Evolutionary conservation across 1,284 basidiomycete genomes (phyloP).

Genomic region (Rhizoctonia solani): DNA sequence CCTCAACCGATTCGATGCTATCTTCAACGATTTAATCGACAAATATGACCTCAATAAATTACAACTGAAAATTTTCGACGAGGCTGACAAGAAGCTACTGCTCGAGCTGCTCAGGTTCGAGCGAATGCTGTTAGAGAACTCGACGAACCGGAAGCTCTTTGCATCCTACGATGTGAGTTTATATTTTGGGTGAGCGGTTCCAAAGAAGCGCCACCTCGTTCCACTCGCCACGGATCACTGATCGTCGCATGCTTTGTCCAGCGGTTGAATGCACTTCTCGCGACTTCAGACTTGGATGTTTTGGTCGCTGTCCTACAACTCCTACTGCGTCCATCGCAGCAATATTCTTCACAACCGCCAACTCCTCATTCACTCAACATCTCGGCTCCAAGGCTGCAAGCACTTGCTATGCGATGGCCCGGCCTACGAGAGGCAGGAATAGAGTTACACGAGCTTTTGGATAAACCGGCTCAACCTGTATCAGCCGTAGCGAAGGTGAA

Average conservation of each 20-base stretch:
- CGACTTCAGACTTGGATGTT: conserved; percentile 88
- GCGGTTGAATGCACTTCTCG: conserved; percentile 88
- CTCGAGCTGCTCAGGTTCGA: conserved; percentile 87
- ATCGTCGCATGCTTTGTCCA: conserved; percentile 46
- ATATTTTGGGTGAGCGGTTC: not conserved
- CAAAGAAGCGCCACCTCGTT: conserved; percentile 6
- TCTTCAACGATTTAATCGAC: conserved; percentile 80
- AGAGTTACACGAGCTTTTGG: conserved; percentile 69
- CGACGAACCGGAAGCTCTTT: conserved; percentile 96
- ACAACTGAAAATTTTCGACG: conserved; percentile 81
- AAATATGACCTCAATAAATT: conserved; percentile 84
- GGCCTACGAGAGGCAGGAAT: conserved; percentile 73
- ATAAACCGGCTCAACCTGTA: conserved; percentile 59
- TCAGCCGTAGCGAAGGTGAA: conserved; percentile 53
- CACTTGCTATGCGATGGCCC: conserved; percentile 74
- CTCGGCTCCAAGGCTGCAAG: conserved; percentile 70
- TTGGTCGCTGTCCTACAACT: conserved; percentile 84
- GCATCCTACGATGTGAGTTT: conserved; percentile 90
- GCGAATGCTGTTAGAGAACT: conserved; percentile 92
- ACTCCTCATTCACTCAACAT: conserved; percentile 77
- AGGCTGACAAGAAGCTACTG: conserved; percentile 74
- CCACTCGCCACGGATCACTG: not conserved
- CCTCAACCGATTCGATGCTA: conserved; percentile 91
- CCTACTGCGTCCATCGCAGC: conserved; percentile 89
- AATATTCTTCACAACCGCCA: conserved; percentile 84